A percentile compares a stretch with the other conserved stretches of the same genome.
These are phyloP conservation scores for Solanum sitiens DNA, from an alignment of 257 asterid genomes.

Conservation along the genomic window DNA sequence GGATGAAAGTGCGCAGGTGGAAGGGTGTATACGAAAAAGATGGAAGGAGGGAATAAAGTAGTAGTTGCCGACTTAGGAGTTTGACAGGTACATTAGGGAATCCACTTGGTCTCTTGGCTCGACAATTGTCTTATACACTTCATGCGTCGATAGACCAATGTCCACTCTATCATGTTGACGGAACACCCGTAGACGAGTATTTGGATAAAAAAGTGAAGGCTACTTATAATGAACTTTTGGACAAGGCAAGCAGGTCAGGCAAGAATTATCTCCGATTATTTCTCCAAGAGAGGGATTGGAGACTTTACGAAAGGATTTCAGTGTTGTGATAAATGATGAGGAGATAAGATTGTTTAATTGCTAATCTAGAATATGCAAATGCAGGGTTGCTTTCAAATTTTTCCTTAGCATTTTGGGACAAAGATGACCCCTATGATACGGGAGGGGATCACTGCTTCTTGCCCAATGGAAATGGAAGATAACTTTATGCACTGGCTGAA, in stretches of 20 bases:
- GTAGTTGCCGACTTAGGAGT: slow-evolving; percentile 5
- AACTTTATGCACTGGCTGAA: neutral
- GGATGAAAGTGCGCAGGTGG: slow-evolving; percentile 90
- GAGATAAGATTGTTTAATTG: neutral
- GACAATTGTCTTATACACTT: neutral
- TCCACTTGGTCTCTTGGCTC: slow-evolving; percentile 44
- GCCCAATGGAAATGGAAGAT: neutral
- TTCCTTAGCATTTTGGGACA: neutral
- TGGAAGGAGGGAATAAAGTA: slow-evolving; percentile 40
- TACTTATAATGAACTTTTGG: slow-evolving; percentile 57
- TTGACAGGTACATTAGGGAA: slow-evolving; percentile 16
- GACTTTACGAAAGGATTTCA: too few relatives aligned
- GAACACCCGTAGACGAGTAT: slow-evolving; percentile 51
- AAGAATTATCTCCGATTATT: slow-evolving; percentile 1
- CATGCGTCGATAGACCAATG: slow-evolving; percentile 25
- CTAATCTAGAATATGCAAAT: neutral
- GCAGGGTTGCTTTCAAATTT: neutral
- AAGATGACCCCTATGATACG: neutral
- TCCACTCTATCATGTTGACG: slow-evolving; percentile 59
- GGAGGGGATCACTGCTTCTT: neutral
- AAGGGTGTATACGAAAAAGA: slow-evolving; percentile 65
- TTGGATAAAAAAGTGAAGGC: slow-evolving; percentile 61
- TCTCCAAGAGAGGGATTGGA: neutral
- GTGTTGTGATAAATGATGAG: neutral
- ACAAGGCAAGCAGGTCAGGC: slow-evolving; percentile 58